Conservation (phyloP, 257 asterid species). For the Phtheirospermum japonicum region DNA sequence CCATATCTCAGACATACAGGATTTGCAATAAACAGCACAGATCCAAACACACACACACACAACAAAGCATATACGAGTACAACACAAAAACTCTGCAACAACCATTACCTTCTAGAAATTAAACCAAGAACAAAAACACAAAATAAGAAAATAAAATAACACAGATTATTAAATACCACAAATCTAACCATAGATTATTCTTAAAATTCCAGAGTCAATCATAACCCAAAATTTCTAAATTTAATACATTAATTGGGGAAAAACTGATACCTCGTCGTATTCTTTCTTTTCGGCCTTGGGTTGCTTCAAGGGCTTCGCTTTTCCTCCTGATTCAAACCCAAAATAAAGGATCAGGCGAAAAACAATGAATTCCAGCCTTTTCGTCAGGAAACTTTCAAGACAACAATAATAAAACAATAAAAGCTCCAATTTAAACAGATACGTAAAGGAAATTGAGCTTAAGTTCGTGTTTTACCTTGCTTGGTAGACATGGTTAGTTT, state of each 20-base stretch:
- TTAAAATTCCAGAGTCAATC: background rate
- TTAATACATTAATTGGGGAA: conserved; percentile 5
- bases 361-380: conserved; percentile 20
- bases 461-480: conserved; percentile 37
- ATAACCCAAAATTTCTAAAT: background rate
- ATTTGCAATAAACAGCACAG: background rate
- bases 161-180: background rate
- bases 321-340: conserved; percentile 47
- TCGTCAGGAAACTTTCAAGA: background rate
- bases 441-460: background rate
- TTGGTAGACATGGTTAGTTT: conserved; percentile 42
- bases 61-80: too few species aligned
- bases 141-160: background rate
- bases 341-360: background rate
- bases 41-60: background rate
- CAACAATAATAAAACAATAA: background rate
- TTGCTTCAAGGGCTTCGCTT: conserved; percentile 68
- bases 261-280: conserved; percentile 49
- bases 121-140: background rate
- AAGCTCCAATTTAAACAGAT: background rate
- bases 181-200: background rate
- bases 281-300: conserved; percentile 60
- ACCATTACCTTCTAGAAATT: background rate
- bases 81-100: background rate
- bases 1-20: background rate